phyloP scores from a whole-genome alignment of 73 alveolate species.

The Paramecium biaurelia region DNA sequence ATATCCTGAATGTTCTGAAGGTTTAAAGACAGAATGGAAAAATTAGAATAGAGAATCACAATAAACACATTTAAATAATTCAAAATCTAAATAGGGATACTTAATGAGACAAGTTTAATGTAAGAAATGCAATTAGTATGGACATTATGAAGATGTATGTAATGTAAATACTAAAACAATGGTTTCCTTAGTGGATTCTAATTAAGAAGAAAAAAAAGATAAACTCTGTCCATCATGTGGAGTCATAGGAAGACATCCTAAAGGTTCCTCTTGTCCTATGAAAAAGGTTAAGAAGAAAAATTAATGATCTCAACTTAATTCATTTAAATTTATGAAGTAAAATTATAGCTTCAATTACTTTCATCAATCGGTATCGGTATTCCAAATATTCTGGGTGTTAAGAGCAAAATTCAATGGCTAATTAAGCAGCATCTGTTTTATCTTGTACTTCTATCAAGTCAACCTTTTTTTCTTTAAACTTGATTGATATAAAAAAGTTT shows the following conservation, averaged over 20 bases:
- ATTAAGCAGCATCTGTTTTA: not conserved
- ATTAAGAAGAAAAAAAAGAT: conserved; percentile 1
- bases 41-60: not conserved
- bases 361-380: not conserved
- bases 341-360: not conserved
- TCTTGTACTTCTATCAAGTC: not conserved
- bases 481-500: not conserved
- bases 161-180: not conserved
- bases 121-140: not conserved
- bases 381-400: not conserved
- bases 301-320: not conserved
- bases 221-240: conserved; percentile 69
- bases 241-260: conserved; percentile 67
- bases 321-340: not conserved
- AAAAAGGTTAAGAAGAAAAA: conserved; percentile 50
- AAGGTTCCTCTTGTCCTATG: conserved; percentile 64
- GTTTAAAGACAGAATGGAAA: not conserved
- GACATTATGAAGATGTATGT: not conserved
- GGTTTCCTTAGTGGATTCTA: not conserved
- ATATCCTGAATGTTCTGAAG: not conserved
- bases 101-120: not conserved
- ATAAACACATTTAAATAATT: not conserved
- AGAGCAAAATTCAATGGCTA: not conserved
- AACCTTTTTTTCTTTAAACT: not conserved
- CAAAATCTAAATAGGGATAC: not conserved